Percentiles rank a stretch among this genome's conserved stretches.
Conservation (phyloP, 306 rosid species). For the Cucurbita moschata region DNA sequence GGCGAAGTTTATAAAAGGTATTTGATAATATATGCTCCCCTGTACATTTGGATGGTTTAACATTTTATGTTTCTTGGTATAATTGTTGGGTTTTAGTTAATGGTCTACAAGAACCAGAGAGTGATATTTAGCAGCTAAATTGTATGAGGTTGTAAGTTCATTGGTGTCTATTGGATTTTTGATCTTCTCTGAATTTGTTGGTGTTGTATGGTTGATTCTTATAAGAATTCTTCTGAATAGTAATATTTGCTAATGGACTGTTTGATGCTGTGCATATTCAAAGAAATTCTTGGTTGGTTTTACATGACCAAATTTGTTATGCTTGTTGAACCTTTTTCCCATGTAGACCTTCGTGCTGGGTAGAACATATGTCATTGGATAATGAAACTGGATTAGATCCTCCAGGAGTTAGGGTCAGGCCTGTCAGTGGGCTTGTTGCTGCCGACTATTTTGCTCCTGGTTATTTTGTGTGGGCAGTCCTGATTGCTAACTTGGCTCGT, state of each 20-base stretch:
- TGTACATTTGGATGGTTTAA: not conserved
- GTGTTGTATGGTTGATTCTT: not conserved
- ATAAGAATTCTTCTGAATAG: not conserved
- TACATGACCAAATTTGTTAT: not conserved
- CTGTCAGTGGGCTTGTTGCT: constrained; percentile 80
- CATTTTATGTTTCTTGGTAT: not conserved
- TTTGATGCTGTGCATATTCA: not conserved
- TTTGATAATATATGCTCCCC: not conserved
- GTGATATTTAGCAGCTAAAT: not conserved
- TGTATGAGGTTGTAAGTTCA: not conserved
- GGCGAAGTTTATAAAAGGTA: constrained; percentile 77
- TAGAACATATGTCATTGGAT: constrained; percentile 73
- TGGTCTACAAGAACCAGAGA: not conserved
- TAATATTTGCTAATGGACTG: not conserved
- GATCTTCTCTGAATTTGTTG: not conserved
- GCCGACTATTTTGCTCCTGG: constrained; percentile 87
- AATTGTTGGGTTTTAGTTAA: not conserved
- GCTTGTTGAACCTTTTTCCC: constrained; percentile 6
- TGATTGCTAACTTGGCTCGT: constrained; percentile 75
- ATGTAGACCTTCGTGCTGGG: constrained; percentile 78
- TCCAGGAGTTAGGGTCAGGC: constrained; percentile 56
- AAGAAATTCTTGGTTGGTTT: not conserved
- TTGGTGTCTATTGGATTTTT: not conserved
- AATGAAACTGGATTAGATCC: constrained; percentile 84
- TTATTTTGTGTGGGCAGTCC: constrained; percentile 80